Evolutionary conservation across 371 early-diverging fungal species (phyloP).

Genomic region (Mortierella sp.): DNA sequence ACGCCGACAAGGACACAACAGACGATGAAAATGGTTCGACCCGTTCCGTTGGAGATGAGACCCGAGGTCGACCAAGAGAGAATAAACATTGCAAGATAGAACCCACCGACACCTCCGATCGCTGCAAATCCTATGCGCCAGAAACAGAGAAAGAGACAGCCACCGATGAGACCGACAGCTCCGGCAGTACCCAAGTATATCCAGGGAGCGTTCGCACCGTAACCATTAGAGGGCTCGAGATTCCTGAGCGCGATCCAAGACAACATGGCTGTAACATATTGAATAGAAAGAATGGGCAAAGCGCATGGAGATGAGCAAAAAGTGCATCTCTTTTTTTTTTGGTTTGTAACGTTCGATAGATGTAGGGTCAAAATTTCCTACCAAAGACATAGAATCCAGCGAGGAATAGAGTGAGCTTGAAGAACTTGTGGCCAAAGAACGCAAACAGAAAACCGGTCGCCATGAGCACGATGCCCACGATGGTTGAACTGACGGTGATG

Average conservation of each 20-base stretch:
- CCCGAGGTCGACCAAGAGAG: constrained; percentile 65
- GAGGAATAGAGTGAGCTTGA: constrained; percentile 64
- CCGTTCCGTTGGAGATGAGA: constrained; percentile 53
- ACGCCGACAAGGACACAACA: constrained; percentile 57
- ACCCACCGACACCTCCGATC: constrained; percentile 68
- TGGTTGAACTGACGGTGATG: constrained; percentile 58
- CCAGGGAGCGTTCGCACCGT: constrained; percentile 61
- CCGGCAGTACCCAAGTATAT: constrained; percentile 65
- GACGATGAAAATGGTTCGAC: constrained; percentile 36
- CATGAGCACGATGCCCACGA: constrained; percentile 62
- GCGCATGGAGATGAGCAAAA: no score
- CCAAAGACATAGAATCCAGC: constrained; percentile 66
- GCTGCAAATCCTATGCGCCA: constrained; percentile 70
- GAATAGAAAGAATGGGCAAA: not conserved
- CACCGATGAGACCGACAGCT: constrained; percentile 63
- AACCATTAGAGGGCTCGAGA: constrained; percentile 58
- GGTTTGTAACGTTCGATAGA: not conserved
- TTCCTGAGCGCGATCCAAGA: constrained; percentile 66
- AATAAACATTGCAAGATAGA: constrained; percentile 66
- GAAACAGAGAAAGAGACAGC: constrained; percentile 63
- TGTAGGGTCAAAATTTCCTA: constrained; percentile 24
- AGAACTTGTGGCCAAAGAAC: constrained; percentile 62
- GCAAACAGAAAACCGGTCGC: constrained; percentile 58
- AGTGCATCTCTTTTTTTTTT: not conserved
- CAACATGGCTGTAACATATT: constrained; percentile 49